These are phyloP conservation scores for Spiraea crenata DNA, from an alignment of 331 rosid genomes.

Conservation along the genomic window DNA sequence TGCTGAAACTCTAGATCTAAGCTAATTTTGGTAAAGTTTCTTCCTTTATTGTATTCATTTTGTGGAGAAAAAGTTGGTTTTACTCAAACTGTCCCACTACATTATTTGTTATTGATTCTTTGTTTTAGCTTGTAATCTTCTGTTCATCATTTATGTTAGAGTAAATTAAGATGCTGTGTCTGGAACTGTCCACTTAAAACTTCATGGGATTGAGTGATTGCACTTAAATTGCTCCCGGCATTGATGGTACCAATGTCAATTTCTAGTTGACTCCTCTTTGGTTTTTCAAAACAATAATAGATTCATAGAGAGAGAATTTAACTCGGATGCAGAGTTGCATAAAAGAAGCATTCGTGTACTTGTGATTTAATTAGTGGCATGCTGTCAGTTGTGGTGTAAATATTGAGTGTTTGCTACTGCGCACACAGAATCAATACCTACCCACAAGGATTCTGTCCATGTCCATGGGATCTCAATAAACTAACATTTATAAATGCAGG, in stretches of 20 bases:
- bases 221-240: conserved; percentile 2
- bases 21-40: not conserved
- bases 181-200: not conserved
- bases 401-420: not conserved
- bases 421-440: not conserved
- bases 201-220: conserved; percentile 7
- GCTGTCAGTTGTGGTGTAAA: too few relatives aligned
- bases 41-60: not conserved
- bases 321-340: too few relatives aligned
- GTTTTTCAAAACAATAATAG: not conserved
- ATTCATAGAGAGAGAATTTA: too few relatives aligned
- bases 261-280: not conserved
- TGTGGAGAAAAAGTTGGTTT: not conserved
- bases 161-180: conserved; percentile 9
- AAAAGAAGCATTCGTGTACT: too few relatives aligned
- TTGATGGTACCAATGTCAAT: not conserved
- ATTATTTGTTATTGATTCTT: not conserved
- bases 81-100: not conserved
- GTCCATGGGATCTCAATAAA: not conserved
- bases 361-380: too few relatives aligned
- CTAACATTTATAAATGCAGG: not conserved
- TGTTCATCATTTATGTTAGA: not conserved
- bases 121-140: not conserved
- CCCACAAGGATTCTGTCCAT: not conserved
- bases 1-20: conserved; percentile 24